phyloP scores from a whole-genome alignment of 2,329 filamentous ascomycete species.

The Cercospora sp. region DNA sequence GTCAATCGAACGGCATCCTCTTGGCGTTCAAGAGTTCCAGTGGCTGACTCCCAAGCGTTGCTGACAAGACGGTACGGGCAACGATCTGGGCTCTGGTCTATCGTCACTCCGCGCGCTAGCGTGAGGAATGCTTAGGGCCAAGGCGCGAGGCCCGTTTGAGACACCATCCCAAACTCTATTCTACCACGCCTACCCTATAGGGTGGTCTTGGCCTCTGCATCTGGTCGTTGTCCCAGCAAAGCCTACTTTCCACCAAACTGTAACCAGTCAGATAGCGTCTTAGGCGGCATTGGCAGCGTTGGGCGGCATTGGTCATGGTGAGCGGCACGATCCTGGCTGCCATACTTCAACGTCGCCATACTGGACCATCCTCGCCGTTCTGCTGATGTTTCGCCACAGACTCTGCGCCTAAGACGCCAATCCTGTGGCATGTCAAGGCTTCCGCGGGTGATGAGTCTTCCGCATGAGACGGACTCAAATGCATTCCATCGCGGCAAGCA shows the following conservation, averaged over 20 bases:
- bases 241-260: not conserved
- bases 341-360: not conserved
- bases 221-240: not conserved
- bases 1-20: not conserved
- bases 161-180: not conserved
- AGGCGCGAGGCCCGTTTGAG: constrained; percentile 1
- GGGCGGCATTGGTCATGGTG: not conserved
- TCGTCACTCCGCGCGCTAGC: constrained; percentile 2
- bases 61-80: constrained; percentile 9
- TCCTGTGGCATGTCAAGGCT: constrained; percentile 9
- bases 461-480: not conserved
- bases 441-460: constrained; percentile 1
- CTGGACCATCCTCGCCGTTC: not conserved
- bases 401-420: constrained; percentile 21
- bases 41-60: not conserved
- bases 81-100: constrained; percentile 7
- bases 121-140: not conserved
- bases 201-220: constrained; percentile 7
- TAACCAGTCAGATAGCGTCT: not conserved
- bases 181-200: not conserved
- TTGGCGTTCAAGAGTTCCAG: not conserved
- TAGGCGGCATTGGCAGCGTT: not conserved
- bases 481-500: constrained; percentile 8
- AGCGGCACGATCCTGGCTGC: constrained; percentile 2
- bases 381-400: not conserved